Percentiles rank a stretch among this genome's conserved stretches.
Conservation (phyloP, 1,284 basidiomycete species). For the Pisolithus thermaeus region DNA sequence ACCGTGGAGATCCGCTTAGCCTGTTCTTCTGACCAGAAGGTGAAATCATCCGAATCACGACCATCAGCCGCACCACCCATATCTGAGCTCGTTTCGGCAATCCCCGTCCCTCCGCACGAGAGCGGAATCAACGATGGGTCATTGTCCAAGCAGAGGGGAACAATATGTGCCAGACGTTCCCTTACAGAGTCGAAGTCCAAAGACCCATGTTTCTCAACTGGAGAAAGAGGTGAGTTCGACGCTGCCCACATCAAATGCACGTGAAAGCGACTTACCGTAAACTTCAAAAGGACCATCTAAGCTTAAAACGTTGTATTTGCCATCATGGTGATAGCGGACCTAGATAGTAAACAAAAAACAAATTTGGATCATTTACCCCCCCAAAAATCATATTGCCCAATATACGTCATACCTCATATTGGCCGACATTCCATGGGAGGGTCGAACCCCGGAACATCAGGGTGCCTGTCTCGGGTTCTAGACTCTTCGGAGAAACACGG, state of each 20-base stretch:
- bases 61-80: conserved; percentile 29
- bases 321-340: conserved; percentile 86
- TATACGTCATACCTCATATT: conserved; percentile 67
- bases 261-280: conserved; percentile 54
- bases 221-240: conserved; percentile 1
- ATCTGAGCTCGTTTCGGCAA: conserved; percentile 16
- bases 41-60: conserved; percentile 86
- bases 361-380: neutral
- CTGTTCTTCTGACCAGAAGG: conserved; percentile 87
- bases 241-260: too few relatives aligned
- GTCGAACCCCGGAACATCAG: conserved; percentile 73
- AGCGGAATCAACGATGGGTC: conserved; percentile 78
- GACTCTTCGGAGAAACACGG: conserved; percentile 29
- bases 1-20: conserved; percentile 81
- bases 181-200: conserved; percentile 64
- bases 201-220: conserved; percentile 63
- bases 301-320: conserved; percentile 94
- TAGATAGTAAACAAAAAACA: conserved; percentile 20
- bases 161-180: conserved; percentile 65
- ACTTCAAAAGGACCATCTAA: conserved; percentile 82
- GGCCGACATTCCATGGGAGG: conserved; percentile 82
- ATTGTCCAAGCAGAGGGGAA: conserved; percentile 81
- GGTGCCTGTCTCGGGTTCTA: conserved; percentile 55
- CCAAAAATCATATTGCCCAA: neutral
- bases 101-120: conserved; percentile 45